Conservation (phyloP, 1,284 basidiomycete genomes). For the Cryptococcus depauperatus region DNA sequence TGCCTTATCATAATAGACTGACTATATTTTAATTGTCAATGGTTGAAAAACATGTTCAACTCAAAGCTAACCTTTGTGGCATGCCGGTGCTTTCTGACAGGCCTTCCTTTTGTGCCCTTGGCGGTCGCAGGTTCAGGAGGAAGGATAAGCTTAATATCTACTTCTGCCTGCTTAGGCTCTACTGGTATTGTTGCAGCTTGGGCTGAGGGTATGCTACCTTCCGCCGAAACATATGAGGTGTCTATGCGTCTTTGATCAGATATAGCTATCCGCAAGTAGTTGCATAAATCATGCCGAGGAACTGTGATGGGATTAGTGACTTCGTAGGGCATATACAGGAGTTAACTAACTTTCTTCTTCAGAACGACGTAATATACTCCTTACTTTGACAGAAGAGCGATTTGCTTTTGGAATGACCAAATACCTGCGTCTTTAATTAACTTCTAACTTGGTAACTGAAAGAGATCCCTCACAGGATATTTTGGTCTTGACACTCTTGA, state of each 20-base stretch:
- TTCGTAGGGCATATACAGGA: neutral
- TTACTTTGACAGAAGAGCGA: constrained; percentile 39
- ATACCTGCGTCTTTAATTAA: constrained; percentile 22
- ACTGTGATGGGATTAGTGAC: constrained; percentile 18
- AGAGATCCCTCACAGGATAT: constrained; percentile 36
- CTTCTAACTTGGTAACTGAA: neutral
- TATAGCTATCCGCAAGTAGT: constrained; percentile 34
- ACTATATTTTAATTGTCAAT: constrained; percentile 9
- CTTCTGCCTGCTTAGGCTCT: constrained; percentile 18
- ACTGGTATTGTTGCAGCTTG: constrained; percentile 20
- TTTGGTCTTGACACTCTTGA: constrained; percentile 43
- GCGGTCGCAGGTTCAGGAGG: constrained; percentile 34
- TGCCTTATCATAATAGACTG: constrained; percentile 42
- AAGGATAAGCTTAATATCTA: constrained; percentile 39
- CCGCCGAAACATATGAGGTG: constrained; percentile 30
- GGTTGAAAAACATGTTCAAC: neutral
- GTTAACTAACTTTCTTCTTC: constrained; percentile 38
- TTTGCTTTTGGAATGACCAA: constrained; percentile 40
- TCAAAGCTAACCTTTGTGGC: constrained; percentile 28
- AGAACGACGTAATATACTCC: constrained; percentile 28
- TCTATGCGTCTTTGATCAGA: constrained; percentile 44
- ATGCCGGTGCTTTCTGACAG: constrained; percentile 36
- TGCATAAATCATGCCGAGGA: constrained; percentile 35
- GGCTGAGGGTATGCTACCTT: constrained; percentile 24
- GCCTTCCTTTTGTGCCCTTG: constrained; percentile 28